phyloP scores from a whole-genome alignment of 106 monocot genomes.

The Dendrobium catenatum region DNA sequence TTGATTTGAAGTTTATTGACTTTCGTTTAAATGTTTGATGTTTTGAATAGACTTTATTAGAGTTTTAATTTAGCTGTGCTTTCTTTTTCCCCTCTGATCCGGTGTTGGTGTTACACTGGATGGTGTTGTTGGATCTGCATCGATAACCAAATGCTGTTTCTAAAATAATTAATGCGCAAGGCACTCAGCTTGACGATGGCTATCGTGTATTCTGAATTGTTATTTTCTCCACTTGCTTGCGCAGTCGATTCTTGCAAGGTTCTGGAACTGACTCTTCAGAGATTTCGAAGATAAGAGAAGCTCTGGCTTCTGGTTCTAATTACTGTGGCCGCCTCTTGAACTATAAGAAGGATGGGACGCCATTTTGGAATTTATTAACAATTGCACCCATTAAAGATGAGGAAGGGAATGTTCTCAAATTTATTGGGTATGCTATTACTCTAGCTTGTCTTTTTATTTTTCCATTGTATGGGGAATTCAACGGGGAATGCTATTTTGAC shows the following conservation, averaged over 20 bases:
- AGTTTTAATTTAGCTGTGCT: too few species aligned
- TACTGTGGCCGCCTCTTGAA: slow-evolving; percentile 94
- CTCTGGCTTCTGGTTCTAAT: slow-evolving; percentile 40
- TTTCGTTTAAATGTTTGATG: neutral
- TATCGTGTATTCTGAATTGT: neutral
- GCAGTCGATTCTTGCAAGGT: slow-evolving; percentile 95
- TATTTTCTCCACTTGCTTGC: slow-evolving; percentile 1
- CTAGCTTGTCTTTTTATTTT: neutral
- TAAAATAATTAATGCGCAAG: neutral
- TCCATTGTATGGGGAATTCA: too few species aligned
- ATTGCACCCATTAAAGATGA: slow-evolving; percentile 98
- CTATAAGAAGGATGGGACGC: slow-evolving; percentile 95
- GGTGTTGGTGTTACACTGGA: neutral
- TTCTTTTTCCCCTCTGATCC: neutral
- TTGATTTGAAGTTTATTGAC: neutral
- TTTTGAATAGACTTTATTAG: neutral
- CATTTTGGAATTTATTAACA: slow-evolving; percentile 95
- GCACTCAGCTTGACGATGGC: neutral
- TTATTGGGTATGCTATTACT: slow-evolving; percentile 64
- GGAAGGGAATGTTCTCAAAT: slow-evolving; percentile 73
- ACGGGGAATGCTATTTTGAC: too few species aligned
- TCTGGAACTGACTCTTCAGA: slow-evolving; percentile 69
- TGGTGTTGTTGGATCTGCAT: neutral
- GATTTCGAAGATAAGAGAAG: slow-evolving; percentile 75
- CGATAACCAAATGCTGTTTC: neutral